Conservation (phyloP, 208 protist genomes). For the Crithidia thermophila region DNA sequence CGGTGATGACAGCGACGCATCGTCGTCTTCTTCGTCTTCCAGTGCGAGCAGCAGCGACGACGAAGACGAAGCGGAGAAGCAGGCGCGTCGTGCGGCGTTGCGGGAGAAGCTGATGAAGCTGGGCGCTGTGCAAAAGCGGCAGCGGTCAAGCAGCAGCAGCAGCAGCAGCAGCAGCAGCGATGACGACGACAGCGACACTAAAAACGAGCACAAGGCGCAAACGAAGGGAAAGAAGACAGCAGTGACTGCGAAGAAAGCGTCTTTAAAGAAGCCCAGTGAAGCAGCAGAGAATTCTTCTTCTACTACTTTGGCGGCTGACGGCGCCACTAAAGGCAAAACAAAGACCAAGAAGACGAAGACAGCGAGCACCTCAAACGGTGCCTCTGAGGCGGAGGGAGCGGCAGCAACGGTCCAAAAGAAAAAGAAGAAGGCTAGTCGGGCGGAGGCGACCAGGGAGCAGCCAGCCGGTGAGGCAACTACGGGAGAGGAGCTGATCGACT, state of each 20-base stretch:
- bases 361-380: too few species aligned
- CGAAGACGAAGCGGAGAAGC: constrained; percentile 12
- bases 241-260: neutral
- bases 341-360: neutral
- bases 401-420: too few species aligned
- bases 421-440: neutral
- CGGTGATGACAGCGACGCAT: neutral
- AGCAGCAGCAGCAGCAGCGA: constrained; percentile 6
- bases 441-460: neutral
- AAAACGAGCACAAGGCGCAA: neutral
- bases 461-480: neutral
- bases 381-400: too few species aligned
- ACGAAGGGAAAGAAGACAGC: constrained; percentile 1
- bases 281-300: neutral
- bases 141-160: constrained; percentile 18
- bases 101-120: constrained; percentile 15
- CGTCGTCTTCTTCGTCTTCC: neutral
- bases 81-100: constrained; percentile 1
- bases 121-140: constrained; percentile 5
- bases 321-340: neutral
- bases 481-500: constrained; percentile 8
- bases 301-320: too few species aligned
- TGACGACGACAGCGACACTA: neutral
- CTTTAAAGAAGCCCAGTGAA: neutral
- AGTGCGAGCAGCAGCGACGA: constrained; percentile 1